Conservation (phyloP, 2,329 filamentous ascomycete genomes). For the Alternaria novae-zelandiae region DNA sequence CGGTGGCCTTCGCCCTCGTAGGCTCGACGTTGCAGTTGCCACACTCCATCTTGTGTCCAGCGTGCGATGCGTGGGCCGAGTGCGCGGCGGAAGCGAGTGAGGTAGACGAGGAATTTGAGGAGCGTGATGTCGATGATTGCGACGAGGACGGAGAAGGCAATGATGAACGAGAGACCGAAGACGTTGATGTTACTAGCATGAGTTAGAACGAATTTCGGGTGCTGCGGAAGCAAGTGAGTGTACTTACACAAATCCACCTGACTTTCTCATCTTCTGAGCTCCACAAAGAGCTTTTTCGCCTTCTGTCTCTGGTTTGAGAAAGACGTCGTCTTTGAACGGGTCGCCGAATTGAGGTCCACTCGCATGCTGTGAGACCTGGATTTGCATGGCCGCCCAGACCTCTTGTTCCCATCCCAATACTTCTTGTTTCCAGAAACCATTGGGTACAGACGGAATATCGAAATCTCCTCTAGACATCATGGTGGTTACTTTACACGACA, state of each 20-base stretch:
- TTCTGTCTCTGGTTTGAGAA: background rate
- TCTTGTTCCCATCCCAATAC: conserved; percentile 24
- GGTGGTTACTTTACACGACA: background rate
- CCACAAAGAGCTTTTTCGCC: conserved; percentile 22
- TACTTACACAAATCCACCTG: conserved; percentile 27
- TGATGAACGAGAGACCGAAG: conserved; percentile 27
- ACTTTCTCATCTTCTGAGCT: conserved; percentile 22
- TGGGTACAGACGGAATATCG: conserved; percentile 12
- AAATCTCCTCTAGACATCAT: conserved; percentile 7
- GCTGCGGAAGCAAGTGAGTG: no score
- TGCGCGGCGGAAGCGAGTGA: conserved; percentile 16
- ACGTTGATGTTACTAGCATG: conserved; percentile 27
- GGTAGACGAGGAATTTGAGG: conserved; percentile 25
- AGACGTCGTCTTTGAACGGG: background rate
- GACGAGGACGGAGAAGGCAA: conserved; percentile 14
- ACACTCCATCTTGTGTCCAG: conserved; percentile 37
- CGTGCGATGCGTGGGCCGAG: conserved; percentile 29
- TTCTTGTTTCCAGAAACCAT: conserved; percentile 30
- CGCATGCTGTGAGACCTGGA: conserved; percentile 14
- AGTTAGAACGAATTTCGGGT: background rate
- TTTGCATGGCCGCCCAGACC: conserved; percentile 21
- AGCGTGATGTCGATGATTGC: conserved; percentile 18
- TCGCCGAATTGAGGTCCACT: background rate
- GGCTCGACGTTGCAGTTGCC: conserved; percentile 33
- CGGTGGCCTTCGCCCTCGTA: conserved; percentile 20